phyloP scores from a whole-genome alignment of 2,329 filamentous ascomycete species.

The Alternaria arborescens region DNA sequence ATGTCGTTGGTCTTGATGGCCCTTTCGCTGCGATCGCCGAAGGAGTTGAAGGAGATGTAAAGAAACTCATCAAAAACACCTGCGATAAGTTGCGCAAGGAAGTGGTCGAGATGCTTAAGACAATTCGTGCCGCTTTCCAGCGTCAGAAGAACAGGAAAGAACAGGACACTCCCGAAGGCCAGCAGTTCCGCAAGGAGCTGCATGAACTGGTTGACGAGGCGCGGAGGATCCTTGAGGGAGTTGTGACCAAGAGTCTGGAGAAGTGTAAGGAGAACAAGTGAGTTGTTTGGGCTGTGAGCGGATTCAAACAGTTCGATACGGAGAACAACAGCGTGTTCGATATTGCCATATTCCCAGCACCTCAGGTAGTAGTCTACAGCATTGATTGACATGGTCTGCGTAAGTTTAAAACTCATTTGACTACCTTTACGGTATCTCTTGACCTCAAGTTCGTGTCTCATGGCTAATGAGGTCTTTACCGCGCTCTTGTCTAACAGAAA shows the following conservation, averaged over 20 bases:
- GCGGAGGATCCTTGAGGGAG: slow-evolving; percentile 11
- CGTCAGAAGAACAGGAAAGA: slow-evolving; percentile 13
- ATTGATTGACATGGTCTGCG: no score
- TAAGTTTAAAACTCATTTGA: no score
- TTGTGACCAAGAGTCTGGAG: slow-evolving; percentile 13
- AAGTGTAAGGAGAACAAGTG: slow-evolving; percentile 17
- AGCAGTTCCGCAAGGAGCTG: slow-evolving; percentile 17
- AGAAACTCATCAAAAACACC: background rate
- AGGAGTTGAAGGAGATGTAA: background rate
- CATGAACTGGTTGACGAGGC: slow-evolving; percentile 14
- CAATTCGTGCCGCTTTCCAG: slow-evolving; percentile 13
- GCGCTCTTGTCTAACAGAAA: no score
- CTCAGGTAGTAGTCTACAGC: background rate
- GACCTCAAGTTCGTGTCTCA: no score
- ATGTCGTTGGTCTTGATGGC: background rate
- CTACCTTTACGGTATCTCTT: no score
- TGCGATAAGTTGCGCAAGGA: background rate
- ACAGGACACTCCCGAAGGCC: slow-evolving; percentile 13
- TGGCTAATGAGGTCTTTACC: no score
- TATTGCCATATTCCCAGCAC: background rate
- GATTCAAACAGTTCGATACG: background rate
- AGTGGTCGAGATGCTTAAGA: slow-evolving; percentile 5
- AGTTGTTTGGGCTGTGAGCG: background rate
- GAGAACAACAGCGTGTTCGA: no score
- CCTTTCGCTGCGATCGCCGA: slow-evolving; percentile 3